Conservation (phyloP, 2,329 filamentous ascomycete genomes). For the Oidium heveae region DNA sequence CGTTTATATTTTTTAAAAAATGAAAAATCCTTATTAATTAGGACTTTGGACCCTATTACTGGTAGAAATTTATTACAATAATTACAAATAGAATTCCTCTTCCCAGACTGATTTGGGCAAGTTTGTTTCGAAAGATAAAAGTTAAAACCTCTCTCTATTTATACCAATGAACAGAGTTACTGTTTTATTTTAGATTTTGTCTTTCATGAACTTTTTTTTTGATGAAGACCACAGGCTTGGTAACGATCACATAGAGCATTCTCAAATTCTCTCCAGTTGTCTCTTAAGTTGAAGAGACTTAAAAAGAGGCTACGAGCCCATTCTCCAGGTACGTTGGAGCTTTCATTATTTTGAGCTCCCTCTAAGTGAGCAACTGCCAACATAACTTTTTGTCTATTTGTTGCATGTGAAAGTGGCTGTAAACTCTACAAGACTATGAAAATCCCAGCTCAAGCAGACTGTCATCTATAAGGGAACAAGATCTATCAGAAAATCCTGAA, state of each 20-base stretch:
- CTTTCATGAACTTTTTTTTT: background rate
- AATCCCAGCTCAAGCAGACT: no score
- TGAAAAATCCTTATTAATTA: no score
- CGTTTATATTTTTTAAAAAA: no score
- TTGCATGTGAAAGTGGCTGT: background rate
- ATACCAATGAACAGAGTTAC: background rate
- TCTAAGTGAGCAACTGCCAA: background rate
- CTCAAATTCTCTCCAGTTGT: background rate
- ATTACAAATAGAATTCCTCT: background rate
- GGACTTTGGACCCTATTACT: no score
- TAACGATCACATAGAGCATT: background rate
- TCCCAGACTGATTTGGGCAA: background rate
- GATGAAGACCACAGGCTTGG: background rate
- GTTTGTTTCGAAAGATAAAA: background rate
- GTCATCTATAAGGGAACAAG: no score
- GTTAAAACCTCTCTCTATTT: background rate
- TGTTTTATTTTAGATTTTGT: background rate
- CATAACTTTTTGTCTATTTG: background rate
- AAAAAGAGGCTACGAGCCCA: background rate
- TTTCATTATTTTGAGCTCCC: background rate
- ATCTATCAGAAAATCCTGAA: no score
- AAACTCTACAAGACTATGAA: no score
- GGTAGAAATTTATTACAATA: no score
- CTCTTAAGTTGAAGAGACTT: background rate
- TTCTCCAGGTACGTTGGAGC: background rate